Evolutionary conservation across 371 early-diverging fungal species (phyloP).

Genomic region (Saksenaea oblongispora): DNA sequence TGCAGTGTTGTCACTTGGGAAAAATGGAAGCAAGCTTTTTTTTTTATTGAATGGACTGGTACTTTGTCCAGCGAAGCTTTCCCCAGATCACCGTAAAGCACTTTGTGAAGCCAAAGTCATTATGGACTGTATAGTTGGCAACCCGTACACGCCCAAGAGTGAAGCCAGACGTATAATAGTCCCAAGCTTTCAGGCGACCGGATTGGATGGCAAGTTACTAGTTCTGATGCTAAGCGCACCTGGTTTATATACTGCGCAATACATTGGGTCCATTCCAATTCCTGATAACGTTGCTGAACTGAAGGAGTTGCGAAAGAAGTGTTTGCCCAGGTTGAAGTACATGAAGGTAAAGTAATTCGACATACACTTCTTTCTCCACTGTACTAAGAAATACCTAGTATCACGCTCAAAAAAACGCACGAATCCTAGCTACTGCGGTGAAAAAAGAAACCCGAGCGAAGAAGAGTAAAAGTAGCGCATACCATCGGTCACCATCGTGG

Average conservation of each 20-base stretch:
- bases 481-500: too few relatives aligned
- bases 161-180: conserved; percentile 9
- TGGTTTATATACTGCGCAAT: conserved; percentile 17
- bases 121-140: conserved; percentile 1
- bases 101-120: conserved; percentile 10
- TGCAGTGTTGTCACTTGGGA: too few relatives aligned
- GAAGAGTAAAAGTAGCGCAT: too few relatives aligned
- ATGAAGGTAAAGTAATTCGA: too few relatives aligned
- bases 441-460: too few relatives aligned
- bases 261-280: conserved; percentile 14
- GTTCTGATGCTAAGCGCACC: conserved; percentile 10
- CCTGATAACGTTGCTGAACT: conserved; percentile 10
- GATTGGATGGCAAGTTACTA: conserved; percentile 20
- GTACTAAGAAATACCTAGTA: too few relatives aligned
- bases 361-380: too few relatives aligned
- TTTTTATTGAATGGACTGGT: too few relatives aligned
- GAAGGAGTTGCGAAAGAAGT: conserved; percentile 9
- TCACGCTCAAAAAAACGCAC: too few relatives aligned
- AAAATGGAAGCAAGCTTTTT: too few relatives aligned
- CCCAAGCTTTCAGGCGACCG: conserved; percentile 18
- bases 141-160: not conserved
- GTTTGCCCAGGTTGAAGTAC: conserved; percentile 9
- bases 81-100: conserved; percentile 18
- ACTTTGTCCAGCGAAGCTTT: too few relatives aligned
- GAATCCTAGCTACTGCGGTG: too few relatives aligned